Evolutionary conservation across 805 yeast species (phyloP), one percentile per base, ranked within the genome.

Genomic region (Teunomyces gatunensis): DNA sequence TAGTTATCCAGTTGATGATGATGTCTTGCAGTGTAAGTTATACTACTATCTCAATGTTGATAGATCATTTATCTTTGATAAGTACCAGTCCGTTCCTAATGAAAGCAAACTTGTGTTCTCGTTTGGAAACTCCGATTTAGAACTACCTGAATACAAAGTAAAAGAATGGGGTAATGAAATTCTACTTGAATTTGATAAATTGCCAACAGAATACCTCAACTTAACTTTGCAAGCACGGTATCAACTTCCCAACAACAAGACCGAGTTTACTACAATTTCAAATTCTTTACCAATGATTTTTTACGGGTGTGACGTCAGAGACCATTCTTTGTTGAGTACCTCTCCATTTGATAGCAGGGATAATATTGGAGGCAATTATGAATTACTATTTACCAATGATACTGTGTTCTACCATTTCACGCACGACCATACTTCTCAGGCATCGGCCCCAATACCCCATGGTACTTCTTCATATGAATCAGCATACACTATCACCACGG

Each of bases 151-250:
- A 36, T 73, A 73, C 51, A 58, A 61, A 15, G 56, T 70, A 7
- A 21, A 47, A 2, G 61, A 61, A 43, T 73, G 77, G 77, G 78
- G 78, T 0, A 67, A 59, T 47, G 76, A 73, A 48, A 50, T 68
- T 3, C 53, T 73, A 29, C 47, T 71, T 39, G 69, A 67, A 47
- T 52, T 63, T 36, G 52, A 54, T 18, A 46, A 51, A 18, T 20
- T 36, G 9, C 39, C 52, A 1, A 39, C 42, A 10, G 27, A 25
- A 11, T 51, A 47, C 12, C 49, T 68, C 4, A 61, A 58, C 15
- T 48, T 72, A 25, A 67, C 67, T 6, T 49, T 73, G 6, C 77
- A 73, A 50, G 64, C 76, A 6, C 55, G 78, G 32, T 73, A 73
- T 51, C 75, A 70, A 54, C 48, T 50, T n/a, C 75, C 75, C 3